Evolutionary conservation across 352 stramenopile species (phyloP), one percentile per base, ranked within the genome.

Genomic region (Globisporangium viniferum): DNA sequence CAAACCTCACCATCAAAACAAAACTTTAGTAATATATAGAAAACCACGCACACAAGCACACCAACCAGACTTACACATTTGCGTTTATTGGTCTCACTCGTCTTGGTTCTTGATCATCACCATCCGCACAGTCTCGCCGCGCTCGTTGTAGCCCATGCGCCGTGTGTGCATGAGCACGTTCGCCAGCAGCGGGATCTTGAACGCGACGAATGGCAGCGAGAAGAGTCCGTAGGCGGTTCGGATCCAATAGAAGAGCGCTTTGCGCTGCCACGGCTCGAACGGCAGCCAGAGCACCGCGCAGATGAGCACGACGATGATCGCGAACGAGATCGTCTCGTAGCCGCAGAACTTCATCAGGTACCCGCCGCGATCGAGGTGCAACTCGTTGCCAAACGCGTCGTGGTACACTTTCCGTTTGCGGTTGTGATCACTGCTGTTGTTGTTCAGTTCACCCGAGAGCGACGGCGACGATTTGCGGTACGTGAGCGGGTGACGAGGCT

Each of bases 291-390:
- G 69, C 35, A 93, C 87, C 18, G 81, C 67, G 44, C 80, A 69
- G 0, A 85, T 76, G 2, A 95, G 68, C 44, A 73, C 73, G 64
- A 95, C 80, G 36, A 92, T 91, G 48, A 94, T 62, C 8, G 76
- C 79, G 69, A 96, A 93, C 12, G 84, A 88, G 6, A 91, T 76
- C 0, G 89, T 96, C 73, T 95, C 88, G 76, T 96, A 95, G 10
- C 88, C 84, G 41, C 84, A 93, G 9, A 95, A 81, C 66, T 93
- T 95, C 81, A 94, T 94, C 35, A 96, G 65, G 61, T 96, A 95
- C 5, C 89, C 89, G 2, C 89, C 89, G 44, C 86, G 87, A 62
- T 93, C 76, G 44, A 94, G 69, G 62, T 94, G 86, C 0, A 96
- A 71, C 48, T 83, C 76, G 61, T 96, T 93, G 33, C 89, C 87